A percentile compares a stretch with the other conserved stretches of the same genome.
phyloP scores from a whole-genome alignment of 2,329 filamentous ascomycete species.

The Phaeosphaeriaceae sp. region DNA sequence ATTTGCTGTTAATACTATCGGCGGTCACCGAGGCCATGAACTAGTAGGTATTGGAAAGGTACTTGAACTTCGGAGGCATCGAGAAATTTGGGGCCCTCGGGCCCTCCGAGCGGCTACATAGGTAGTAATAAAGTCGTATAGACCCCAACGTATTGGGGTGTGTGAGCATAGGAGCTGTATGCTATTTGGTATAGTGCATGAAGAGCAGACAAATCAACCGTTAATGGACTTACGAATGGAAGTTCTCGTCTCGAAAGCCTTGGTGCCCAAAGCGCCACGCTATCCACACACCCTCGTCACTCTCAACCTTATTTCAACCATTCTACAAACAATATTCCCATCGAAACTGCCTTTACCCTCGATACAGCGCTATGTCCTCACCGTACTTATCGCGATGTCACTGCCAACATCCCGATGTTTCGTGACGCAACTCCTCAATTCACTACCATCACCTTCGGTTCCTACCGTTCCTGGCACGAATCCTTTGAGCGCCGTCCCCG shows the following conservation, averaged over 20 bases:
- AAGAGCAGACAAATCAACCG: no score
- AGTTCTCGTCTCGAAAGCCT: constrained; percentile 21
- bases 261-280: constrained; percentile 22
- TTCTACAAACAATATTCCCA: constrained; percentile 15
- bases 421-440: constrained; percentile 42
- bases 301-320: constrained; percentile 30
- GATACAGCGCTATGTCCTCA: constrained; percentile 14
- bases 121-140: no score
- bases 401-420: constrained; percentile 37
- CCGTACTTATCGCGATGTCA: constrained; percentile 13
- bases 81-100: no score
- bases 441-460: constrained; percentile 22
- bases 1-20: no score
- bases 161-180: no score
- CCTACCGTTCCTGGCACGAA: constrained; percentile 45
- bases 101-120: no score
- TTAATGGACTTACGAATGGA: no score
- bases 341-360: constrained; percentile 20
- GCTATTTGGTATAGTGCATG: no score
- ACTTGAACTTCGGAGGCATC: no score
- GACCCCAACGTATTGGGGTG: no score
- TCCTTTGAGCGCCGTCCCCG: constrained; percentile 46
- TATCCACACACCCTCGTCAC: constrained; percentile 20
- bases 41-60: no score
- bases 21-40: no score